Evolutionary conservation across 2,329 filamentous ascomycete species (phyloP).

Genomic region (Neoarthrinium moseri): DNA sequence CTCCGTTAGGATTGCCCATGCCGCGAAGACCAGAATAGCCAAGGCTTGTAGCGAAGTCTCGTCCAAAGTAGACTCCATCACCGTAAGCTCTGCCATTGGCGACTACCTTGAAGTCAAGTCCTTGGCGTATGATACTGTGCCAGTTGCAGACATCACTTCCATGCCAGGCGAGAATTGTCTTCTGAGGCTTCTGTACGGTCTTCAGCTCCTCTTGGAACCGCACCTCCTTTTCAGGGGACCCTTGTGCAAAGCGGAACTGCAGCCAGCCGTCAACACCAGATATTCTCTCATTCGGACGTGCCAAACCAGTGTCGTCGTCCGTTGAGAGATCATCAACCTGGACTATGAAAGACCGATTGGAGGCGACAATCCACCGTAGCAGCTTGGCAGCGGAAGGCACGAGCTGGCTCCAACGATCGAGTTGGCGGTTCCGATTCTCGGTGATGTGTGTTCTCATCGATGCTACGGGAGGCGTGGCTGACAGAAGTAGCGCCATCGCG

Average conservation of each 20-base stretch:
- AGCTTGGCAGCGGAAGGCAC: constrained; percentile 65
- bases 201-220: constrained; percentile 66
- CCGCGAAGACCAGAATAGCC: constrained; percentile 48
- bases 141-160: constrained; percentile 76
- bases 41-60: constrained; percentile 53
- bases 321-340: constrained; percentile 57
- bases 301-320: constrained; percentile 13
- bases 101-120: constrained; percentile 67
- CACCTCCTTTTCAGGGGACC: constrained; percentile 82
- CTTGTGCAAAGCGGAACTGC: constrained; percentile 87
- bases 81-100: constrained; percentile 70
- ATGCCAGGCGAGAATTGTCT: constrained; percentile 82
- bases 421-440: constrained; percentile 31
- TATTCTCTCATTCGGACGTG: constrained; percentile 48
- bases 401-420: constrained; percentile 53
- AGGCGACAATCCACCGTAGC: constrained; percentile 85
- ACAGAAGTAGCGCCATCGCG: constrained; percentile 51
- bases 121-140: constrained; percentile 85
- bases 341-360: constrained; percentile 83
- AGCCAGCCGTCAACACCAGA: constrained; percentile 65
- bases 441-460: constrained; percentile 53
- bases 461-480: constrained; percentile 59
- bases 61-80: constrained; percentile 79
- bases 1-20: too few species aligned
- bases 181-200: constrained; percentile 33